These are phyloP conservation scores for Ramaria sp. DNA, from an alignment of 768 basidiomycete species.

Conservation along the genomic window DNA sequence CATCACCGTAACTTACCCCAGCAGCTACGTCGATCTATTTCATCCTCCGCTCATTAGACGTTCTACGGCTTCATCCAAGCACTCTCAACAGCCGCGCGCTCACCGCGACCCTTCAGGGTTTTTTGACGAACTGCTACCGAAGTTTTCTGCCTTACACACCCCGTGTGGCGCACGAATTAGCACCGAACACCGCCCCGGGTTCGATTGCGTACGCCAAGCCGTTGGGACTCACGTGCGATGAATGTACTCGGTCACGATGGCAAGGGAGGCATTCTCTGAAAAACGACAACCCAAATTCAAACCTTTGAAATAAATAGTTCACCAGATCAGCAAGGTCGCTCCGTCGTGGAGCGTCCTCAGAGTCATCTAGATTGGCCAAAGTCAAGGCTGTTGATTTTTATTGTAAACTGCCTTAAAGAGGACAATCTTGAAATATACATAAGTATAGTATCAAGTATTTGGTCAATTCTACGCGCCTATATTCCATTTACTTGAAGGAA, in stretches of 20 bases:
- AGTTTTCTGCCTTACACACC: constrained; percentile 42
- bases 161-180: constrained; percentile 40
- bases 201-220: constrained; percentile 41
- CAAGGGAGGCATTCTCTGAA: constrained; percentile 43
- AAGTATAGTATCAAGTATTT: neutral
- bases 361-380: neutral
- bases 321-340: neutral
- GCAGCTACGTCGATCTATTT: constrained; percentile 33
- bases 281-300: constrained; percentile 32
- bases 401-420: neutral
- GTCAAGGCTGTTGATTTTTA: neutral
- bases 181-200: constrained; percentile 38
- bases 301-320: constrained; percentile 16
- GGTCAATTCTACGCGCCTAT: neutral
- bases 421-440: neutral
- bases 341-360: neutral
- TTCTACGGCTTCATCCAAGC: constrained; percentile 32
- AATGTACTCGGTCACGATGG: constrained; percentile 32
- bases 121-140: constrained; percentile 39
- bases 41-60: constrained; percentile 45
- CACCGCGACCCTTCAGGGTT: constrained; percentile 31
- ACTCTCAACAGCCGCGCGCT: constrained; percentile 35
- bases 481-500: neutral
- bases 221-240: constrained; percentile 39
- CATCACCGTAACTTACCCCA: neutral